These are phyloP conservation scores for Ophiostoma himal-ulmi DNA, from an alignment of 2,329 filamentous ascomycete genomes.

Conservation along the genomic window DNA sequence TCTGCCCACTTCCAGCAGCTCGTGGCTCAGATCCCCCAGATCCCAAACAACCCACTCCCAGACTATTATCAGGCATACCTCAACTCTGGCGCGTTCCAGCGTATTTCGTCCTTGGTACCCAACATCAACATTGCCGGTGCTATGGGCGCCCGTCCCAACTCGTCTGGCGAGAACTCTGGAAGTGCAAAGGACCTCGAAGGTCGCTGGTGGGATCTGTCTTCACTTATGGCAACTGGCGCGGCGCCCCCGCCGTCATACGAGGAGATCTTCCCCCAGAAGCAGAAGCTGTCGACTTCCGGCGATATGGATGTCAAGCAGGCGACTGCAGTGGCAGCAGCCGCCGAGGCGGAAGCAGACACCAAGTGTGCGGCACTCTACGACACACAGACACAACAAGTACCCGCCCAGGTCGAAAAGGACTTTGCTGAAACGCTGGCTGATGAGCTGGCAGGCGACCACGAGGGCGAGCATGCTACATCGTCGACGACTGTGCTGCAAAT, in stretches of 20 bases:
- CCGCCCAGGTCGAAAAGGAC: neutral
- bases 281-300: neutral
- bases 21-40: slow-evolving; percentile 42
- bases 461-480: slow-evolving; percentile 28
- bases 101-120: slow-evolving; percentile 68
- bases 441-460: slow-evolving; percentile 30
- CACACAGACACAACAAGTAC: neutral
- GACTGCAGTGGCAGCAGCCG: slow-evolving; percentile 52
- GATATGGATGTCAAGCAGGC: slow-evolving; percentile 48
- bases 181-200: slow-evolving; percentile 43
- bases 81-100: slow-evolving; percentile 56
- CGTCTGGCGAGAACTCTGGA: slow-evolving; percentile 34
- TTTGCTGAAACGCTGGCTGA: slow-evolving; percentile 9
- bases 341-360: slow-evolving; percentile 52
- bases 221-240: slow-evolving; percentile 38
- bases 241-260: slow-evolving; percentile 68
- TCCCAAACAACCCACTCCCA: slow-evolving; percentile 40
- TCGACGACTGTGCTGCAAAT: slow-evolving; percentile 49
- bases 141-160: slow-evolving; percentile 39
- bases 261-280: slow-evolving; percentile 55
- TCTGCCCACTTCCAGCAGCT: slow-evolving; percentile 50
- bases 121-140: slow-evolving; percentile 52
- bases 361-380: slow-evolving; percentile 54
- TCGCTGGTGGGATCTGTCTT: slow-evolving; percentile 63
- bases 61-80: slow-evolving; percentile 65